A percentile compares a stretch with the other conserved stretches of the same genome.
These are phyloP conservation scores for Colletotrichum theobromicola DNA, from an alignment of 2,329 filamentous ascomycete species.

Conservation along the genomic window DNA sequence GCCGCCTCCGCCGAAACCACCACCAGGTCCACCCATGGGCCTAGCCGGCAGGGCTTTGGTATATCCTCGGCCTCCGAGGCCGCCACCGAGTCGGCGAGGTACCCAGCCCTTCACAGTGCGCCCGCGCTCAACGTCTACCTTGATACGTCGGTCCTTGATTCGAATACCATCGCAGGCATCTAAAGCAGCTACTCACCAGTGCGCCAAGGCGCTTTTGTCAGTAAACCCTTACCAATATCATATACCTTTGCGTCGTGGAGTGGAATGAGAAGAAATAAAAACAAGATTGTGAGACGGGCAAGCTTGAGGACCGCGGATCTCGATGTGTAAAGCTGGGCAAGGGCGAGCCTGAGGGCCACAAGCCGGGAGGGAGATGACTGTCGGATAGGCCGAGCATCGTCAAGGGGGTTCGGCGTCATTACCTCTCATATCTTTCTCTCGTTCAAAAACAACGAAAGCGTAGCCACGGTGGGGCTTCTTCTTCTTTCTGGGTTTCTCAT, in stretches of 20 bases:
- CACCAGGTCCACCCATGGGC: slow-evolving; percentile 67
- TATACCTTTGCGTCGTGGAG: slow-evolving; percentile 35
- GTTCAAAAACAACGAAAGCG: slow-evolving; percentile 95
- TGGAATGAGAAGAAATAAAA: slow-evolving; percentile 27
- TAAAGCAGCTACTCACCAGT: slow-evolving; percentile 80
- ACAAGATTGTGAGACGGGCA: slow-evolving; percentile 51
- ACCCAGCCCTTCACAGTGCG: slow-evolving; percentile 94
- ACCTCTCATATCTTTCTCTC: slow-evolving; percentile 99
- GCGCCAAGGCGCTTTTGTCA: slow-evolving; percentile 70
- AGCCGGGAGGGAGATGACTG: slow-evolving; percentile 36
- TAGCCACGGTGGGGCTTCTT: slow-evolving; percentile 88
- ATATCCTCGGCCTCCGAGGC: slow-evolving; percentile 90
- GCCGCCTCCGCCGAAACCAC: slow-evolving; percentile 47
- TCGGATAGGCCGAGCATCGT: slow-evolving; percentile 7
- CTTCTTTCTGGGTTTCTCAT: slow-evolving; percentile 75
- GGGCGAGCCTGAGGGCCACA: slow-evolving; percentile 49
- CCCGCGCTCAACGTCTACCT: slow-evolving; percentile 95
- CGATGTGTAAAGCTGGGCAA: slow-evolving; percentile 44
- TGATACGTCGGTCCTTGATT: slow-evolving; percentile 89
- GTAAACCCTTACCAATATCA: slow-evolving; percentile 64
- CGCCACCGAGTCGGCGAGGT: slow-evolving; percentile 88
- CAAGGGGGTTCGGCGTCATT: slow-evolving; percentile 46
- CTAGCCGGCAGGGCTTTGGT: slow-evolving; percentile 80
- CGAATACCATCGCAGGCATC: slow-evolving; percentile 84
- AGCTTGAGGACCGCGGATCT: slow-evolving; percentile 62